Percentiles rank a stretch among this genome's conserved stretches.
Evolutionary conservation across 441 rosid genomes (phyloP).

Genomic region (Lepidium campestre): DNA sequence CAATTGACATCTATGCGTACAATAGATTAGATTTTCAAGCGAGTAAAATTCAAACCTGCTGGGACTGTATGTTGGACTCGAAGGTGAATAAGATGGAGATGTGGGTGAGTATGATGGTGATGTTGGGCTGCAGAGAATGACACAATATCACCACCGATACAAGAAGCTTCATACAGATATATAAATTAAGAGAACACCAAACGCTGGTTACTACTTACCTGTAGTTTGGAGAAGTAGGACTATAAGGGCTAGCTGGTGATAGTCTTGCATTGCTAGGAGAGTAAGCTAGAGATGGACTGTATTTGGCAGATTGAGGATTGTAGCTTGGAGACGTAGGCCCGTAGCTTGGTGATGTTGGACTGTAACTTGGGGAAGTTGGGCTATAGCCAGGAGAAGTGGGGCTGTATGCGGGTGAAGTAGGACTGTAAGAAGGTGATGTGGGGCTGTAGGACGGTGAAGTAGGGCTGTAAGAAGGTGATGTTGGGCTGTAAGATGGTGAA

Average conservation of each 20-base stretch:
- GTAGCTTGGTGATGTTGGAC: constrained; percentile 79
- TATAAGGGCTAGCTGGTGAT: constrained; percentile 87
- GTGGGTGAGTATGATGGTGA: constrained; percentile 96
- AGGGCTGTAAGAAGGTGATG: constrained; percentile 61
- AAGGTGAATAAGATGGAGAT: constrained; percentile 90
- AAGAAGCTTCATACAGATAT: neutral
- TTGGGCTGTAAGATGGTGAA: constrained; percentile 59
- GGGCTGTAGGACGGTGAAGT: constrained; percentile 59
- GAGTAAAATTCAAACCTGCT: constrained; percentile 56
- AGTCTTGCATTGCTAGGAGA: constrained; percentile 94
- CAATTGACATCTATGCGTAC: neutral
- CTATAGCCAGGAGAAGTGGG: constrained; percentile 86
- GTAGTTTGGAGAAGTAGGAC: constrained; percentile 91
- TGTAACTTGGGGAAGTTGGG: constrained; percentile 77
- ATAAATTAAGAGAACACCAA: neutral
- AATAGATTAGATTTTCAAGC: neutral
- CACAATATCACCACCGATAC: neutral
- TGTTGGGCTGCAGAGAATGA: constrained; percentile 63
- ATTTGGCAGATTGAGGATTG: constrained; percentile 78
- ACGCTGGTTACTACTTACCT: constrained; percentile 36
- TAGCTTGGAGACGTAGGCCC: constrained; percentile 77
- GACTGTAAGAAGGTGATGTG: constrained; percentile 67
- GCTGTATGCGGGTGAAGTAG: constrained; percentile 71
- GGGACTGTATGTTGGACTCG: constrained; percentile 92
- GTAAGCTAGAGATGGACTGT: constrained; percentile 77